Conservation (phyloP, 345 rosid species). For the Firmiana major region DNA sequence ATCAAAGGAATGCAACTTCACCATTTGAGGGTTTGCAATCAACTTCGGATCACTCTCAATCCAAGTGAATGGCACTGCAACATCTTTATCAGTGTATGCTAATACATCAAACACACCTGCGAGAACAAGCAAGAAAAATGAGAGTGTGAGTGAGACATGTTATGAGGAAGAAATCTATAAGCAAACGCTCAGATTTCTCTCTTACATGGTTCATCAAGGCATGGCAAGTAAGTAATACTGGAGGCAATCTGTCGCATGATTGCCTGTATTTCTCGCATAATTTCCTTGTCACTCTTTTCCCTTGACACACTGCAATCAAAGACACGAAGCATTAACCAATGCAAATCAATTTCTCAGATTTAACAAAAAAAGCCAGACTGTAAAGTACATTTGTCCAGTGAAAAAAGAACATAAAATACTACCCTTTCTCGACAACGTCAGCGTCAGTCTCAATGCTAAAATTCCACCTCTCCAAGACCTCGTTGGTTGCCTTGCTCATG, state of each 20-base stretch:
- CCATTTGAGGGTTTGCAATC: slow-evolving; percentile 98
- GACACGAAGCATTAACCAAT: background rate
- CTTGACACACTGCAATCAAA: slow-evolving; percentile 57
- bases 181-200: background rate
- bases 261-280: slow-evolving; percentile 95
- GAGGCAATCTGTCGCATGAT: slow-evolving; percentile 95
- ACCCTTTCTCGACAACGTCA: slow-evolving; percentile 89
- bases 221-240: slow-evolving; percentile 91
- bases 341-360: slow-evolving; percentile 4
- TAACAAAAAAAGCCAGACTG: background rate
- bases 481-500: slow-evolving; percentile 76
- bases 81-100: slow-evolving; percentile 85
- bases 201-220: slow-evolving; percentile 95
- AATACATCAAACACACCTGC: slow-evolving; percentile 94
- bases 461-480: slow-evolving; percentile 94
- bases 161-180: background rate
- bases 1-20: slow-evolving; percentile 91
- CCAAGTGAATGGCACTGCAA: slow-evolving; percentile 95
- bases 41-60: slow-evolving; percentile 89
- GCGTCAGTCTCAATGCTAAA: slow-evolving; percentile 81
- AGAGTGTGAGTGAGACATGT: background rate
- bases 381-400: background rate
- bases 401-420: background rate
- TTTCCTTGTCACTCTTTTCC: slow-evolving; percentile 95
- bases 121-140: slow-evolving; percentile 4